These are phyloP conservation scores for Globisporangium viniferum DNA, from an alignment of 352 stramenopile species.

Conservation along the genomic window DNA sequence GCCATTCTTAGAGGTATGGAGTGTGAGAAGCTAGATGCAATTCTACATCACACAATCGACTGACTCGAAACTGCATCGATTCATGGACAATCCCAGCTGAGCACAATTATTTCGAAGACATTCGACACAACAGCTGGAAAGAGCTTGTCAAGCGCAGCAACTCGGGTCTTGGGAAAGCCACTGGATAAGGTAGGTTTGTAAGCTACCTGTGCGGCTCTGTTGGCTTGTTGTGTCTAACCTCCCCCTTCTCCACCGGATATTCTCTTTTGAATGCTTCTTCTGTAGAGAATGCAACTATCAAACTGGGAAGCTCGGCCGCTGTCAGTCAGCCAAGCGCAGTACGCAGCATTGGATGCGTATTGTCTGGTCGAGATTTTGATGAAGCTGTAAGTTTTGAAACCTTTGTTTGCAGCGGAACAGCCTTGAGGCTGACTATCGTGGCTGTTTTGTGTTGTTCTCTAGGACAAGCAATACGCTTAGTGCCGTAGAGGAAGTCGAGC, in stretches of 20 bases:
- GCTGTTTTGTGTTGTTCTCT: background rate
- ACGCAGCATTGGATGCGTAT: constrained; percentile 62
- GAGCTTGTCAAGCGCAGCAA: constrained; percentile 40
- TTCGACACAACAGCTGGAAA: constrained; percentile 30
- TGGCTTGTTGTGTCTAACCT: background rate
- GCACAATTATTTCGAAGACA: constrained; percentile 20
- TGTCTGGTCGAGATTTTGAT: constrained; percentile 56
- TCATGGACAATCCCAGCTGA: constrained; percentile 27
- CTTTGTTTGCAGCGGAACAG: background rate
- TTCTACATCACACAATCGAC: background rate
- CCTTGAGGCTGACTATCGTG: background rate
- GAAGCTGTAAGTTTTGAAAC: constrained; percentile 33
- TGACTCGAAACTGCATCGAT: constrained; percentile 2
- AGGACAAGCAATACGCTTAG: background rate
- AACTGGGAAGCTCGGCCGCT: constrained; percentile 66
- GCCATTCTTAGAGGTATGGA: constrained; percentile 44
- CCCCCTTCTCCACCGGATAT: background rate
- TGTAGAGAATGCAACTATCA: constrained; percentile 59
- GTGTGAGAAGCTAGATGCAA: background rate
- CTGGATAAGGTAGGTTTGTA: constrained; percentile 49
- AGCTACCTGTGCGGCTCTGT: background rate
- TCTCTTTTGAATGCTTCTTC: background rate
- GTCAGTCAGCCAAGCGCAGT: constrained; percentile 40
- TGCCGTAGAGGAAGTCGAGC: background rate
- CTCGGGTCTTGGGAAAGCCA: constrained; percentile 45